Base-by-base conservation (phyloP, 345 rosid species). In the Populus deltoides region DNA sequence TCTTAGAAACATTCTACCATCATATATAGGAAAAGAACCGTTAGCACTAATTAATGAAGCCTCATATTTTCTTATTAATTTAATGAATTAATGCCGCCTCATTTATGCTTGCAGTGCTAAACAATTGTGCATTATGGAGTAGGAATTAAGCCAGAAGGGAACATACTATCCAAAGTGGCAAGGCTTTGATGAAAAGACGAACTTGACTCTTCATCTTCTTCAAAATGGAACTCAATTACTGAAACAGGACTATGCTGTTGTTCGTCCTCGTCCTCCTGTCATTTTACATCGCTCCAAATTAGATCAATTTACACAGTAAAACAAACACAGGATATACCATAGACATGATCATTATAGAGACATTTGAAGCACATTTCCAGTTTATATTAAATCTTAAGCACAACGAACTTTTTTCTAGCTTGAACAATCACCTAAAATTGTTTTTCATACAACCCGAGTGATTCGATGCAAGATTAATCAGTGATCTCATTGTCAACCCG, bases 201-300 rank as follows among this genome's bases (percentile, higher is more conserved):
- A 31, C 75, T 76, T 27, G 85, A 83, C 29, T 78, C 76, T 75
- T 81, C 81, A 66, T 86, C 82, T 79, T 85, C 90, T 66, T 83
- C 86, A 36, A 77, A 83, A 57, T 81, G 82, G 29, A 81, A 79
- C 70, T 87, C 90, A 65, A 86, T 81, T 22, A 84, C 91, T 3
- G 91, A 87, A 77, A 88, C 75, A 8, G 97, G 93, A 74, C 89
- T 88, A 29, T 68, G 77, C 15, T 80, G 88, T 33, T 89, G 70
- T 36, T 90, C 63, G 67, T 82, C 82, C 76, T 86, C 89, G 62
- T 72, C 85, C n/a, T 70, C 86, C 89, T 90, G 90, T 78, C 69
- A 9, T 31, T 68, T 11, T 79, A 68, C 9, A 61, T 65, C 5
- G 39, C 25, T 66, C 39, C 39, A 63, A 47, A 71, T 68, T 70